These are phyloP conservation scores for Phycomyces blakesleeanus DNA, from an alignment of 192 early-diverging fungal species.

Conservation along the genomic window DNA sequence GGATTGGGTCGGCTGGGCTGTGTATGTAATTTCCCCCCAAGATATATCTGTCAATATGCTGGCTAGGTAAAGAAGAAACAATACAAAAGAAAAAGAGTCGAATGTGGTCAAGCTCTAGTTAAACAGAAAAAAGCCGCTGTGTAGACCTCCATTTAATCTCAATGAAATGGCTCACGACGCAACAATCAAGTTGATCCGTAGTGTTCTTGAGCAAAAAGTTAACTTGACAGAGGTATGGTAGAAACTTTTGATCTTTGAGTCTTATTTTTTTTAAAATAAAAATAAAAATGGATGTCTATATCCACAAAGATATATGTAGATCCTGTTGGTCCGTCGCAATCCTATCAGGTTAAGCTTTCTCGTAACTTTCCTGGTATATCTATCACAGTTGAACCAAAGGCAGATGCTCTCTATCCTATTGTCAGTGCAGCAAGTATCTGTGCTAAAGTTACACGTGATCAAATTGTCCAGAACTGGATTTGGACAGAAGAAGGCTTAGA, in stretches of 20 bases:
- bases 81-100: too few relatives aligned
- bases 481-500: constrained; percentile 57
- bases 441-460: constrained; percentile 89
- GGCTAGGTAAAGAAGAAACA: constrained; percentile 58
- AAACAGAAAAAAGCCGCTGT: not conserved
- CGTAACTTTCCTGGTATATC: constrained; percentile 70
- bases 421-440: constrained; percentile 95
- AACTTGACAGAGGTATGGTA: constrained; percentile 62
- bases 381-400: constrained; percentile 91
- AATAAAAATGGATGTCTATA: not conserved
- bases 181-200: constrained; percentile 80
- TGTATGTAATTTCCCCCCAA: constrained; percentile 78
- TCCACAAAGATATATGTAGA: constrained; percentile 79
- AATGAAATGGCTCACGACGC: constrained; percentile 93
- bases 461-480: constrained; percentile 57
- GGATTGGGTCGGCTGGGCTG: constrained; percentile 81
- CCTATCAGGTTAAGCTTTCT: constrained; percentile 80
- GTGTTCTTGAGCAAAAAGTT: constrained; percentile 58
- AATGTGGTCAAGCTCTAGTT: not conserved
- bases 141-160: constrained; percentile 81
- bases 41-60: constrained; percentile 95
- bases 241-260: not conserved
- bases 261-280: too few relatives aligned
- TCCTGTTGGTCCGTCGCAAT: constrained; percentile 87
- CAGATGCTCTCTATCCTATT: constrained; percentile 88